A percentile compares a stretch with the other conserved stretches of the same genome.
Evolutionary conservation across 768 basidiomycete species (phyloP).

Genomic region (Tulasnella sp.): DNA sequence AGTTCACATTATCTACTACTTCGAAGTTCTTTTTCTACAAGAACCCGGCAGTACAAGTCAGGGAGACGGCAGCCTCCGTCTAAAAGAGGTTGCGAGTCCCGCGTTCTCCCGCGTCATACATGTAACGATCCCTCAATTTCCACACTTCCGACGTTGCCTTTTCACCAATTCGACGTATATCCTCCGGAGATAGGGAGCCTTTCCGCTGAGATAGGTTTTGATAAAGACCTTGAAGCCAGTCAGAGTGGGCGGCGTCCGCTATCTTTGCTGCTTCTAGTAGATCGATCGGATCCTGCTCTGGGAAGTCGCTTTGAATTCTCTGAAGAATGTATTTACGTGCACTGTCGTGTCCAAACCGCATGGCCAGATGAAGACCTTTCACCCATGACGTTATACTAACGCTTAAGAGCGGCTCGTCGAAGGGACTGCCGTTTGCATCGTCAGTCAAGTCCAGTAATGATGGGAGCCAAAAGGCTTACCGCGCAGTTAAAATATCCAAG

Average conservation of each 20-base stretch:
- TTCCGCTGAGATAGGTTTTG: not conserved
- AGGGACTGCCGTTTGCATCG: not conserved
- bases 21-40: no score
- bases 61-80: no score
- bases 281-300: not conserved
- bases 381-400: not conserved
- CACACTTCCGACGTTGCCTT: not conserved
- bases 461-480: not conserved
- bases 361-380: not conserved
- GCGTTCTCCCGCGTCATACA: no score
- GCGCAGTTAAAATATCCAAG: not conserved
- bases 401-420: not conserved
- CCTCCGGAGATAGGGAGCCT: not conserved
- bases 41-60: no score
- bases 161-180: not conserved
- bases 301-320: not conserved
- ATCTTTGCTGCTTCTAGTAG: not conserved
- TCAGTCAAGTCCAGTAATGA: not conserved
- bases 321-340: not conserved
- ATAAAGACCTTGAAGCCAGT: not conserved
- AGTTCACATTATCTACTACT: no score
- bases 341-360: not conserved
- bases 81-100: no score
- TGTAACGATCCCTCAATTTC: not conserved
- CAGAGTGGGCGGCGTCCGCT: not conserved